Evolutionary conservation across 805 yeast species (phyloP).

Genomic region (Debaryomyces maramus): DNA sequence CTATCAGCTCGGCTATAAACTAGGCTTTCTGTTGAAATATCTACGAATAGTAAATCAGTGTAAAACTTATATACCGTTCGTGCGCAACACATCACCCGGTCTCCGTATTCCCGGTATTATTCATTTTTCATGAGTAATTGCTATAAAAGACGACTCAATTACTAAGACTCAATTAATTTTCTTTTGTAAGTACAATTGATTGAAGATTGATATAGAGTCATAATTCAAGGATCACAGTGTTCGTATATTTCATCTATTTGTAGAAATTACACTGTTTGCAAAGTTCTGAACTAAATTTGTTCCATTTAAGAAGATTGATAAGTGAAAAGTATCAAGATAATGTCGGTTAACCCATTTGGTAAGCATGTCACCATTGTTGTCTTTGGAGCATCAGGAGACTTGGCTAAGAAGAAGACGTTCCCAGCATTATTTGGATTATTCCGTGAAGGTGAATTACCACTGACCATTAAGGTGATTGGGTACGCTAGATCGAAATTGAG

Average conservation of each 20-base stretch:
- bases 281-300: no score
- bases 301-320: neutral
- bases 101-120: neutral
- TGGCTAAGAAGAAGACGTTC: conserved; percentile 93
- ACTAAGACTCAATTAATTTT: neutral
- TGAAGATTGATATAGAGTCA: neutral
- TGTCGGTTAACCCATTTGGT: conserved; percentile 48
- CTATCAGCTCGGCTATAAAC: no score
- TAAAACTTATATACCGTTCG: no score
- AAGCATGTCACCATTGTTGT: conserved; percentile 74
- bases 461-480: conserved; percentile 74
- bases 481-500: conserved; percentile 84
- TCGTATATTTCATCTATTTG: no score
- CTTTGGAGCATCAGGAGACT: conserved; percentile 93
- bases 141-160: neutral
- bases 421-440: conserved; percentile 77
- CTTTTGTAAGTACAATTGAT: neutral
- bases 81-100: no score
- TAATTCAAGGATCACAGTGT: neutral
- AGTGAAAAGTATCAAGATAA: conserved; percentile 6
- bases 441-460: conserved; percentile 69
- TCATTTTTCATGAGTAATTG: conserved; percentile 1
- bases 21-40: no score
- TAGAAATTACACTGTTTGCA: no score
- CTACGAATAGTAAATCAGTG: no score